Evolutionary conservation across 2,329 filamentous ascomycete species (phyloP), one percentile per base, ranked within the genome.

Genomic region (Colletotrichum eleusines): DNA sequence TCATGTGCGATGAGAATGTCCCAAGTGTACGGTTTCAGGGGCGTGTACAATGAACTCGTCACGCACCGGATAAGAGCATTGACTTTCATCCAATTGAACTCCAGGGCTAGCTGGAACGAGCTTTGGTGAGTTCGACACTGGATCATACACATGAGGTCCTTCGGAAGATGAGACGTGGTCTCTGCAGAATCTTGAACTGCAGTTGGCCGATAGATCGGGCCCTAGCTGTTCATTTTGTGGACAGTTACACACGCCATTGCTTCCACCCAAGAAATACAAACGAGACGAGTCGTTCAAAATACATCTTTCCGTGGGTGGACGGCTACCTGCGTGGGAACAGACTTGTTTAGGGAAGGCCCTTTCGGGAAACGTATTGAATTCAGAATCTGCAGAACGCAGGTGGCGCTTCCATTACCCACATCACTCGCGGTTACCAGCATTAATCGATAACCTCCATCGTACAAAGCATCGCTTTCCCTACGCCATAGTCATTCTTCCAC

Each of bases 111-210:
- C 12, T 40, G 5, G n/a, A 40, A 40, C 14, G 3, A 55, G 20
- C 6, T 16, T 40, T 40, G 35, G 33, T 26, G 14, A 57, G 3
- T 35, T 26, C 2, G 14, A 18, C 8, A 38, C 35, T 12, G 14
- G 14, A 5, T 35, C 9, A 16, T 23, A 14, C 35, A 18, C 40
- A 23, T 6, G 4, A 26, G 5, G 14, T 26, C 26, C 14, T 33
- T 26, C 54, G 12, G 35, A 23, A 23, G 33, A 40, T 40, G 54
- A 40, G 54, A n/a, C 3, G 60, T 31, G 16, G 26, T 12, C n/a
- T 44, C 59, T 64, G 59, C 60, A 64, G 60, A 51, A 68, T 68
- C 66, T 51, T 20, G 26, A 20, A 35, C 55, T 42, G 51, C 51
- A 40, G 33, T 50, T 44, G 51, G 16, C 66, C 66, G 60, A 31